These are phyloP conservation scores for Trifolium dubium DNA, from an alignment of 306 rosid genomes.

Conservation along the genomic window DNA sequence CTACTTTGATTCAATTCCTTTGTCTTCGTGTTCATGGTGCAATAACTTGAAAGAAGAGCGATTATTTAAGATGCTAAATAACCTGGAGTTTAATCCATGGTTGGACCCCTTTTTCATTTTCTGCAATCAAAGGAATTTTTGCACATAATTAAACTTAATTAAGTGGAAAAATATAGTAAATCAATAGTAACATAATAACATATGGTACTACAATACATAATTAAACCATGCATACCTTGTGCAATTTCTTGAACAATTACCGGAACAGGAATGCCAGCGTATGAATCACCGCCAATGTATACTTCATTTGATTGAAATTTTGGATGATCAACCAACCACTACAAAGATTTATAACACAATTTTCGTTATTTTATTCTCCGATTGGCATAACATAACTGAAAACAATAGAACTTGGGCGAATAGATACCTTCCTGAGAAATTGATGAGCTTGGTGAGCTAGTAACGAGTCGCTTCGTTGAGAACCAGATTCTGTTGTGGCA, in stretches of 20 bases:
- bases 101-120: slow-evolving; percentile 52
- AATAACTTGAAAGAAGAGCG: no score
- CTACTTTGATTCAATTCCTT: no score
- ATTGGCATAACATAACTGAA: neutral
- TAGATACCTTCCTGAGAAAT: slow-evolving; percentile 70
- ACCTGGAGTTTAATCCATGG: slow-evolving; percentile 74
- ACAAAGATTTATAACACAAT: slow-evolving; percentile 15
- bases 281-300: slow-evolving; percentile 76
- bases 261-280: slow-evolving; percentile 71
- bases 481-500: slow-evolving; percentile 38
- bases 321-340: slow-evolving; percentile 81
- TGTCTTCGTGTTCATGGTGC: no score
- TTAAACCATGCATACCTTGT: slow-evolving; percentile 48
- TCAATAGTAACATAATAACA: no score
- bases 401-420: neutral
- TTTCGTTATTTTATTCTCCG: neutral
- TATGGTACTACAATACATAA: no score
- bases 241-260: slow-evolving; percentile 56
- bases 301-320: slow-evolving; percentile 54
- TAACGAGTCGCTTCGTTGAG: slow-evolving; percentile 44
- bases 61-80: neutral
- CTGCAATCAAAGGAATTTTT: slow-evolving; percentile 44
- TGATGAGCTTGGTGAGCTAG: slow-evolving; percentile 48
- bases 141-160: neutral
- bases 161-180: no score